Evolutionary conservation across 768 basidiomycete species (phyloP), one percentile per base, ranked within the genome.

Genomic region (Calocybe indica): DNA sequence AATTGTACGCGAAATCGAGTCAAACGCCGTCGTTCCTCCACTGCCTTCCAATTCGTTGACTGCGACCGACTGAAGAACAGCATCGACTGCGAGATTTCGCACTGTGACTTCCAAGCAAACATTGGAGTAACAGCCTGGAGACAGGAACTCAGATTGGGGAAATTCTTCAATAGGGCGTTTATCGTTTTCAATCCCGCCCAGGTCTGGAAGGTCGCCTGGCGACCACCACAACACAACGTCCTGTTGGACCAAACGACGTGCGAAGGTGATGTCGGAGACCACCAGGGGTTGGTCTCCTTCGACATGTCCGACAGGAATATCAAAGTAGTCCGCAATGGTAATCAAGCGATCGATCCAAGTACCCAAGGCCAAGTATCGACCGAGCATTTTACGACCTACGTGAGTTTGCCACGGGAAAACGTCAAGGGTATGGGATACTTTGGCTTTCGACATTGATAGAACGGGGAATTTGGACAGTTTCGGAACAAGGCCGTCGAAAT

Each of bases 191-290:
- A 85, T 78, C 3, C 96, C 96, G 32, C 96, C 96, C 0, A 98
- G 74, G 66, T 99, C 96, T 3, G 96, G 94, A 13, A 79, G 78
- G 30, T 90, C 82, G 3, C 85, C 80, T 2, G 86, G 77, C 7
- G 96, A 95, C 96, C 96, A 99, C 96, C 96, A 99, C 3, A 99
- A 72, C 3, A 97, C 73, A 58, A 90, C 82, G 58, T 98, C 96
- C 52, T 97, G 91, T 40, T 85, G 82, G 30, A 85, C 70, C 45
- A 98, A 67, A 37, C 89, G 81, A 5, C 95, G 83, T 1, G 96
- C 90, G 56, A 97, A 96, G 53, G 82, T 86, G 54, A 99, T 74
- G 55, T 99, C 96, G 1, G 92, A 82, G 41, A 95, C 70, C 55
- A 86, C 75, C n/a, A 97, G 70, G 1, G 92, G 85, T 38, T 89